Evolutionary conservation across 345 rosid genomes (phyloP).

Genomic region (Excoecaria cochinchinensis): DNA sequence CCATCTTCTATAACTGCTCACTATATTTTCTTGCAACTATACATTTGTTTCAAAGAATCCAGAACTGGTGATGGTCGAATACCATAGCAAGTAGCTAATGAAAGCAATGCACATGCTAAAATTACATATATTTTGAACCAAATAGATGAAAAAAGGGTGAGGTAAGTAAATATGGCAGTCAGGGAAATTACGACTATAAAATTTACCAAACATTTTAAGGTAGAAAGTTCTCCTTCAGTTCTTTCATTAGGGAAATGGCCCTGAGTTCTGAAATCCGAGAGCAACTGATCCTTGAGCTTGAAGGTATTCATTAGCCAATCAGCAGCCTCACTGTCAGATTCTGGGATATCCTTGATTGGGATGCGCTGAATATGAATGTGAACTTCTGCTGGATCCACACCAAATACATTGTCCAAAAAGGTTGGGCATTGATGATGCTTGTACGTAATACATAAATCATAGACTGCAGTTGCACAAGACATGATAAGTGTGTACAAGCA

Average conservation of each 20-base stretch:
- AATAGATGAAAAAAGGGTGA: slow-evolving; percentile 51
- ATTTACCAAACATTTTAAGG: slow-evolving; percentile 48
- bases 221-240: slow-evolving; percentile 47
- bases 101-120: slow-evolving; percentile 52
- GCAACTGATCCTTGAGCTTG: slow-evolving; percentile 58
- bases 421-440: slow-evolving; percentile 62
- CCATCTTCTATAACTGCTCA: not conserved
- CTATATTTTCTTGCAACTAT: slow-evolving; percentile 13
- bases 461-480: slow-evolving; percentile 50
- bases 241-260: slow-evolving; percentile 58
- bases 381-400: slow-evolving; percentile 78
- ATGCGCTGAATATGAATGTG: slow-evolving; percentile 70
- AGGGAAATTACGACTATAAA: slow-evolving; percentile 42
- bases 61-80: slow-evolving; percentile 38
- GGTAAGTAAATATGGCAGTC: slow-evolving; percentile 53
- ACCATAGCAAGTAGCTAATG: slow-evolving; percentile 48
- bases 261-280: slow-evolving; percentile 51
- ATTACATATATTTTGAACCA: slow-evolving; percentile 58
- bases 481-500: not conserved
- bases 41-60: slow-evolving; percentile 24
- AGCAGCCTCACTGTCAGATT: slow-evolving; percentile 44
- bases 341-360: slow-evolving; percentile 44
- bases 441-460: slow-evolving; percentile 73
- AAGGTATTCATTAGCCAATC: slow-evolving; percentile 62
- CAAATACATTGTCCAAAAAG: slow-evolving; percentile 79